A percentile compares a stretch with the other conserved stretches of the same genome.
Evolutionary conservation across 164 flowering plant genomes (phyloP).

Genomic region (Magnolia officinalis): DNA sequence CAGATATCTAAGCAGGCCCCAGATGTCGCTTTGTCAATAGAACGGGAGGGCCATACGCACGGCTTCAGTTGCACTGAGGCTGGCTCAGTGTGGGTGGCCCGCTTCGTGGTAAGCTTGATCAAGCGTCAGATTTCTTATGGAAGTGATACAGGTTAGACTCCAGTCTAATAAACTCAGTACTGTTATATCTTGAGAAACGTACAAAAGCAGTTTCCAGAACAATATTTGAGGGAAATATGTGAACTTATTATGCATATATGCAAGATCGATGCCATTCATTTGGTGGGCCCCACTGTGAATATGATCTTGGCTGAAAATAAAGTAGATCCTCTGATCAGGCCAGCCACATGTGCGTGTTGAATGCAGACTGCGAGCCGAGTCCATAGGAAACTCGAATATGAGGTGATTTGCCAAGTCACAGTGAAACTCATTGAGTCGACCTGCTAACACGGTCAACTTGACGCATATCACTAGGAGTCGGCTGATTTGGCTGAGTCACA

Average conservation of each 20-base stretch:
- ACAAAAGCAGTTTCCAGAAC: not conserved
- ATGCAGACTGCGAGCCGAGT: no score
- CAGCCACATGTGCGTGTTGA: no score
- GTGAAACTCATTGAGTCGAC: no score
- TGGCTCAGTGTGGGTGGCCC: conserved; percentile 86
- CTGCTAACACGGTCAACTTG: no score
- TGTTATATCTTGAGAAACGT: not conserved
- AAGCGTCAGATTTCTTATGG: conserved; percentile 23
- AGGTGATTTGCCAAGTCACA: no score
- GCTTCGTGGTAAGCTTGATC: conserved; percentile 56
- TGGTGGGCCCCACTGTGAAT: not conserved
- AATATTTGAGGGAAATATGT: not conserved
- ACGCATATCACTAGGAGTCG: no score
- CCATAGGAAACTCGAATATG: no score
- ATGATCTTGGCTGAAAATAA: no score
- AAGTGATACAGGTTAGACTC: not conserved
- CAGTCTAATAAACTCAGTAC: not conserved
- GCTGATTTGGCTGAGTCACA: no score
- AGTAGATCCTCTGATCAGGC: no score
- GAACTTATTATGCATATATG: not conserved
- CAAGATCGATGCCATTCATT: not conserved
- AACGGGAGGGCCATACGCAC: conserved; percentile 77
- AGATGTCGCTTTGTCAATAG: conserved; percentile 48
- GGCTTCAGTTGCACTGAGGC: conserved; percentile 72
- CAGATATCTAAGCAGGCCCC: conserved; percentile 70